Evolutionary conservation across 163 green algal species (phyloP), one percentile per base, ranked within the genome.

Genomic region (Chlorella variabilis): DNA sequence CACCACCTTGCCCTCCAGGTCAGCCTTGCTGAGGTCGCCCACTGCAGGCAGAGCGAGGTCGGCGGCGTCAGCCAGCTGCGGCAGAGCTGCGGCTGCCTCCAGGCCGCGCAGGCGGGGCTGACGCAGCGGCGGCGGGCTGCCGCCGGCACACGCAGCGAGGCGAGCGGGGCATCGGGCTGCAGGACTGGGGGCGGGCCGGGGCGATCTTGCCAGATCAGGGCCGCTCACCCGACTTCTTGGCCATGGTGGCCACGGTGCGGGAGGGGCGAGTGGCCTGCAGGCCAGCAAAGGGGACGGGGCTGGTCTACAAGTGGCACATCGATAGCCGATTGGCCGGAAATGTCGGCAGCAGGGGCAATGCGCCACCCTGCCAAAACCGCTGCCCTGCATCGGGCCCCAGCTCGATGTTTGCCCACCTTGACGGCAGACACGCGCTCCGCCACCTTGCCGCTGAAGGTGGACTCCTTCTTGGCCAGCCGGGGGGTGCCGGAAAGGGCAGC

Each of bases 1-100:
- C 79, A 83, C 90, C 69, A 93, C 62, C 90, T 96, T 98, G 86
- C 95, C 96, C 88, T 98, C 92, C 25, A 99, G 90, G 61, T 99
- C 96, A 36, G 88, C 90, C 91, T 97, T 95, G 73, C 41, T 85
- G 41, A 98, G 90, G 88, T 98, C 94, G 41, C 93, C 93, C 34
- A 89, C 84, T 66, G 61, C 62, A 41, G 20, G 33, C 49, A 78
- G 49, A n/a, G n/a, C 31, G 61, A 33, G 3, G 4, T 11, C 18
- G 9, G 58, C 21, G 58, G n/a, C 58, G 7, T 3, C 58, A 29
- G 23, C 25, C 23, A 38, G 20, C 11, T 20, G 25, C 58, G 58
- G 23, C 29, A 20, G 49, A 21, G 49, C 20, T 21, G 49, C 49
- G 27, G 9, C 49, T 18, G 7, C 9, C 20, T 21, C 29, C 25